These are phyloP conservation scores for Panicum miliaceum DNA, from an alignment of 176 grass and related monocot species.

Conservation along the genomic window DNA sequence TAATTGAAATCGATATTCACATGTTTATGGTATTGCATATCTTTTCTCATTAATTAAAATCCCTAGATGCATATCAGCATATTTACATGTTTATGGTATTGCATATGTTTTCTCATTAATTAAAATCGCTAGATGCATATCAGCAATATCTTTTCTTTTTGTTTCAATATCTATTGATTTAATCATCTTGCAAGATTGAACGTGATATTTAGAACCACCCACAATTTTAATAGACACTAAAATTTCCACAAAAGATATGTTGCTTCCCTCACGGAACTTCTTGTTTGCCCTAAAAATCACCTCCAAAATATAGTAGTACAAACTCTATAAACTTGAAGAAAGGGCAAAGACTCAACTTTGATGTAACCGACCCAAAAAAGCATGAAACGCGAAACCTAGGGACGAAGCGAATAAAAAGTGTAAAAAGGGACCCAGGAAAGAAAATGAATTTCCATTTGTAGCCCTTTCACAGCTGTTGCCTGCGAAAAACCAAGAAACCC, in stretches of 20 bases:
- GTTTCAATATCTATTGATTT: background rate
- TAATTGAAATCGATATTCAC: background rate
- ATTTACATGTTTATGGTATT: too few relatives aligned
- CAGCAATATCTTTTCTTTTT: background rate
- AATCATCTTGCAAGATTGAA: background rate
- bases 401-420: background rate
- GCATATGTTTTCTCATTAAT: background rate
- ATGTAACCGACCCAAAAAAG: constrained; percentile 5
- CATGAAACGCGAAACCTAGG: background rate
- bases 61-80: background rate
- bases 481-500: background rate
- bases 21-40: background rate
- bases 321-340: background rate
- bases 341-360: background rate
- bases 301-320: background rate
- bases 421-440: background rate
- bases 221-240: background rate
- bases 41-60: background rate
- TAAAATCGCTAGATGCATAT: background rate
- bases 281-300: background rate
- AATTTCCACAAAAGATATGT: background rate
- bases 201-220: background rate
- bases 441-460: background rate
- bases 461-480: background rate
- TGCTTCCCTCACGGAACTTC: background rate